Conservation (phyloP, 1,284 basidiomycete genomes). For the Ustilago esculenta region DNA sequence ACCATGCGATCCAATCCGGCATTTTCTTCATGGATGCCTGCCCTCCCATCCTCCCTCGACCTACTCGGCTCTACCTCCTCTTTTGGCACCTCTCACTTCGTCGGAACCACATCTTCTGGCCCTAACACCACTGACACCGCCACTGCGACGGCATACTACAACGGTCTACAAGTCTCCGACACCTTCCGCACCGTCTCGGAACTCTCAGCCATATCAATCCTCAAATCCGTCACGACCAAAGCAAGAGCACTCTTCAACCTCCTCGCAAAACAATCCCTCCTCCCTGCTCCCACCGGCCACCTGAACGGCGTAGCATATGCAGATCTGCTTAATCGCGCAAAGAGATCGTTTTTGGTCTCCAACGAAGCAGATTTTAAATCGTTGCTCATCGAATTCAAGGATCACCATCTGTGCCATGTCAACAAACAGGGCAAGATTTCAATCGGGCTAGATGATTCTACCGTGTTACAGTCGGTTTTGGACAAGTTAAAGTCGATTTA, state of each 20-base stretch:
- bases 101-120: background rate
- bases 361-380: conserved; percentile 46
- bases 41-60: conserved; percentile 28
- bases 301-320: conserved; percentile 31
- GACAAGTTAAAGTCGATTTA: conserved; percentile 35
- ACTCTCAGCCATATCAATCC: conserved; percentile 50
- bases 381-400: conserved; percentile 55
- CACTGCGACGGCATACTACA: conserved; percentile 17
- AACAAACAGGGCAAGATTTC: conserved; percentile 20
- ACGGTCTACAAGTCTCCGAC: conserved; percentile 33
- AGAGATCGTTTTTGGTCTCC: conserved; percentile 44
- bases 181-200: conserved; percentile 28
- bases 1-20: conserved; percentile 47
- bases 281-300: background rate
- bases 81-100: background rate
- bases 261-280: conserved; percentile 30
- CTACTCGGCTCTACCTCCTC: conserved; percentile 28
- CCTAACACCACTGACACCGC: conserved; percentile 3
- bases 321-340: conserved; percentile 41
- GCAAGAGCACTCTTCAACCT: conserved; percentile 52
- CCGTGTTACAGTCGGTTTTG: conserved; percentile 20
- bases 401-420: conserved; percentile 46
- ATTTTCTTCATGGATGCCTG: conserved; percentile 38
- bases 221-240: conserved; percentile 53
- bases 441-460: conserved; percentile 24